phyloP scores from a whole-genome alignment of 1,284 basidiomycete species.

The Ustilago esculenta region DNA sequence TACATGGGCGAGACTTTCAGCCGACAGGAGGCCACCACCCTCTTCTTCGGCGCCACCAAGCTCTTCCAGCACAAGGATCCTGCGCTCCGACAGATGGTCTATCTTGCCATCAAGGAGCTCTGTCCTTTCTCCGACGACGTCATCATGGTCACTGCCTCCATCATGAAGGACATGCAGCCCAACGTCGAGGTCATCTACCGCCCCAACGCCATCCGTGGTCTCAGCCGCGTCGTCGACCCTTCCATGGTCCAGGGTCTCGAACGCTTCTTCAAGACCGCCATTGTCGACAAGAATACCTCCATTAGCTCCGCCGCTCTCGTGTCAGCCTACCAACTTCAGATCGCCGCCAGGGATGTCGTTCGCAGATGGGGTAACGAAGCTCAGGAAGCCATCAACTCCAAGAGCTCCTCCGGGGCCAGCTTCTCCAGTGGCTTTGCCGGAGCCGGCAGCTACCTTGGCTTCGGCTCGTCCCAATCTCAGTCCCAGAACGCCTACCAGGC shows the following conservation, averaged over 20 bases:
- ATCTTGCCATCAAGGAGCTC: slow-evolving; percentile 98
- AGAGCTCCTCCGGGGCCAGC: slow-evolving; percentile 37
- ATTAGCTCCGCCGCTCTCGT: slow-evolving; percentile 96
- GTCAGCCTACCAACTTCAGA: slow-evolving; percentile 96
- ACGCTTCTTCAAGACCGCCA: slow-evolving; percentile 98
- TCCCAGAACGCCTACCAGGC: slow-evolving; percentile 79
- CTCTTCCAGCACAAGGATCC: slow-evolving; percentile 99
- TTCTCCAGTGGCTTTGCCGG: slow-evolving; percentile 69
- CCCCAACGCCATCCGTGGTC: slow-evolving; percentile 94
- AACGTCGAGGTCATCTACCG: slow-evolving; percentile 99
- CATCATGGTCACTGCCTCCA: slow-evolving; percentile 99
- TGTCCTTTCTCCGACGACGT: slow-evolving; percentile 93
- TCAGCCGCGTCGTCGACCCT: slow-evolving; percentile 95
- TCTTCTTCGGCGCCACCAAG: slow-evolving; percentile 99
- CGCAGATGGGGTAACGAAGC: slow-evolving; percentile 97
- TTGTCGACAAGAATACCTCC: slow-evolving; percentile 94
- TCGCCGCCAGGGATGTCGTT: slow-evolving; percentile 84
- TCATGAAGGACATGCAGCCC: slow-evolving; percentile 99
- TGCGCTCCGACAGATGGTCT: slow-evolving; percentile 96
- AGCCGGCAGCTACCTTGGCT: slow-evolving; percentile 67
- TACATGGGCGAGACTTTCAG: slow-evolving; percentile 95
- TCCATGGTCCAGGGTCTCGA: slow-evolving; percentile 98
- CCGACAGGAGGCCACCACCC: slow-evolving; percentile 93
- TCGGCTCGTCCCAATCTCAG: slow-evolving; percentile 46
- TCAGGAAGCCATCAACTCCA: slow-evolving; percentile 86